phyloP scores from a whole-genome alignment of 192 early-diverging fungal species.

The Dispira simplex region DNA sequence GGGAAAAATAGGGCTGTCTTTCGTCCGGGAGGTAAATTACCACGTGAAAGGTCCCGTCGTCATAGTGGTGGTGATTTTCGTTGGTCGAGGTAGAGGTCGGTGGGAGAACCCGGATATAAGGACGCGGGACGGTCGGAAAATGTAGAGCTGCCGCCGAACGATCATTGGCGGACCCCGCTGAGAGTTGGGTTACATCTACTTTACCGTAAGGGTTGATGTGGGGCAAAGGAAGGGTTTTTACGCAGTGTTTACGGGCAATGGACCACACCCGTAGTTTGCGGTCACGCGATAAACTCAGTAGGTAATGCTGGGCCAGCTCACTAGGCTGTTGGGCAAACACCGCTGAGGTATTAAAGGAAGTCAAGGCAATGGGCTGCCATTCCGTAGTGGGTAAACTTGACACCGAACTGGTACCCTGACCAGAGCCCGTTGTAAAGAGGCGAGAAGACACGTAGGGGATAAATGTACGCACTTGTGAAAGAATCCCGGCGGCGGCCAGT shows the following conservation, averaged over 20 bases:
- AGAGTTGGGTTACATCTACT: background rate
- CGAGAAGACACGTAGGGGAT: background rate
- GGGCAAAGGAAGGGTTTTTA: background rate
- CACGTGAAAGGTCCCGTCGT: constrained; percentile 17
- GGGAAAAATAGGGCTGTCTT: constrained; percentile 27
- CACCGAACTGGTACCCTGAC: background rate
- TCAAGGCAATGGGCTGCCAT: constrained; percentile 1
- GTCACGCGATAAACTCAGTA: background rate
- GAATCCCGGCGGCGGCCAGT: background rate
- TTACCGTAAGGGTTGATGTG: background rate
- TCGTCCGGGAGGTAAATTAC: constrained; percentile 31
- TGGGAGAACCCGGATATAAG: background rate
- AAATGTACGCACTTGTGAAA: background rate
- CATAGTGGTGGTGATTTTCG: no score
- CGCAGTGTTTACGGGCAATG: background rate
- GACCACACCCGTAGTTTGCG: constrained; percentile 3
- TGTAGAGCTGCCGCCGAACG: background rate
- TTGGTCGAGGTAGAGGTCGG: background rate
- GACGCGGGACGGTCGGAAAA: background rate
- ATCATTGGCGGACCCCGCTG: background rate
- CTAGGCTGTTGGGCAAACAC: background rate
- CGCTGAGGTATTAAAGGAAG: background rate
- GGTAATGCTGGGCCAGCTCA: background rate
- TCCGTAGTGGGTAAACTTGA: background rate
- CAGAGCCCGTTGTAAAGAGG: background rate